A percentile compares a stretch with the other conserved stretches of the same genome.
These are phyloP conservation scores for Aleurites moluccanus DNA, from an alignment of 441 rosid species.

Conservation along the genomic window DNA sequence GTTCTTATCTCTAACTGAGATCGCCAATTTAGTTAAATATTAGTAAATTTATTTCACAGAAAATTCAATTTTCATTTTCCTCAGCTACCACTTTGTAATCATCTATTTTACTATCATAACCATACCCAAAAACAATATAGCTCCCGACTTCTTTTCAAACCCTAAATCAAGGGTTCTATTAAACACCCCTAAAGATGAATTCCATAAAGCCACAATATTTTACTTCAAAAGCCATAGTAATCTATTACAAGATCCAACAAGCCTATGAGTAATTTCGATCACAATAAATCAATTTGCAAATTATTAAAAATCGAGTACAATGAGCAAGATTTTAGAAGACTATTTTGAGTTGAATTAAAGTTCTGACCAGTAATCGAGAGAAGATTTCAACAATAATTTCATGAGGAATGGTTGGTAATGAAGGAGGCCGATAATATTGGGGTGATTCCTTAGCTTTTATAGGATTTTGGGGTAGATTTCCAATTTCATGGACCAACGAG, in stretches of 20 bases:
- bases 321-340: too few species aligned
- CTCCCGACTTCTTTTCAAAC: conserved; percentile 9
- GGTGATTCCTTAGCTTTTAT: background rate
- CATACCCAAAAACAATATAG: conserved; percentile 22
- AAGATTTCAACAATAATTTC: conserved; percentile 25
- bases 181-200: conserved; percentile 15
- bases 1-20: too few species aligned
- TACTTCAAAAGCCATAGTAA: conserved; percentile 17
- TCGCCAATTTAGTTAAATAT: too few species aligned
- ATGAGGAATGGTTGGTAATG: conserved; percentile 1
- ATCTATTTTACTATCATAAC: conserved; percentile 21
- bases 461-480: background rate
- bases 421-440: background rate
- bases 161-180: conserved; percentile 10
- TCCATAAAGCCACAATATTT: conserved; percentile 18
- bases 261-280: background rate
- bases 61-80: too few species aligned
- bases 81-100: conserved; percentile 28
- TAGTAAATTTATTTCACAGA: too few species aligned
- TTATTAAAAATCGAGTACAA: conserved; percentile 17
- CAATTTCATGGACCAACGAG: background rate
- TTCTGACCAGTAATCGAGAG: conserved; percentile 22
- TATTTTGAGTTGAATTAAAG: conserved; percentile 5
- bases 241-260: conserved; percentile 29
- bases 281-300: background rate